Base-by-base conservation (phyloP, 768 basidiomycete genomes). In the Lepiota venenata region DNA sequence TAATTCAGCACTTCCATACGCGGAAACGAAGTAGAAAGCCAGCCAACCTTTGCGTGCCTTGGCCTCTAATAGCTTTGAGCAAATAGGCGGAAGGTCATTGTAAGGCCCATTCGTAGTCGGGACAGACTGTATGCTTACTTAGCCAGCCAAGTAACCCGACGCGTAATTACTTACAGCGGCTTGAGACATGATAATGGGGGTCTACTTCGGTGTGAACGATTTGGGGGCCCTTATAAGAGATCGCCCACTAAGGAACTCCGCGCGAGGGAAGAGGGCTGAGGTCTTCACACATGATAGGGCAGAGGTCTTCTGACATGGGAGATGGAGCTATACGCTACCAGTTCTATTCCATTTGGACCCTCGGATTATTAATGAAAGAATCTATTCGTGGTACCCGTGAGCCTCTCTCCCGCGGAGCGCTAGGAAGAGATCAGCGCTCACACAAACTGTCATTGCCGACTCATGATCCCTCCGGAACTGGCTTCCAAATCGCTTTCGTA, bases 401-500 rank as follows among this genome's bases (percentile, higher is more conserved):
- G 52, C 52, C 32, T 54, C 47, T 54, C 52, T 35, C 44, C 38
- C 44, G 45, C 21, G 5, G 25, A 35, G 32, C 4, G 29, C 40
- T 32, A 47, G 46, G 32, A 15, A 48, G 29, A 48, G 43, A 52
- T 18, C 35, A 46, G 38, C 12, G 40, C 53, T 55, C 53, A 55
- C 53, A 55, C 53, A 48, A 48, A 37, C 47, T 25, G 52, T 40
- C 52, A 52, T 25, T 21, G 22, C n/a, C 4, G 37, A 40, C 16
- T 55, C 53, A 55, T 35, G 53, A 48, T 36, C 65, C 65, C 36
- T 61, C 52, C 51, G 67, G 56, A 47, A 74, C 66, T 18, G 84
- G 78, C 63, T 87, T 93, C 91, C 91, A 96, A 29, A 96, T 78
- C 57, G 87, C 87, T 64, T 90, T 92, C 0, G 93, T 86, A 2